phyloP scores from a whole-genome alignment of 164 flowering plant genomes.

The Macadamia integrifolia region DNA sequence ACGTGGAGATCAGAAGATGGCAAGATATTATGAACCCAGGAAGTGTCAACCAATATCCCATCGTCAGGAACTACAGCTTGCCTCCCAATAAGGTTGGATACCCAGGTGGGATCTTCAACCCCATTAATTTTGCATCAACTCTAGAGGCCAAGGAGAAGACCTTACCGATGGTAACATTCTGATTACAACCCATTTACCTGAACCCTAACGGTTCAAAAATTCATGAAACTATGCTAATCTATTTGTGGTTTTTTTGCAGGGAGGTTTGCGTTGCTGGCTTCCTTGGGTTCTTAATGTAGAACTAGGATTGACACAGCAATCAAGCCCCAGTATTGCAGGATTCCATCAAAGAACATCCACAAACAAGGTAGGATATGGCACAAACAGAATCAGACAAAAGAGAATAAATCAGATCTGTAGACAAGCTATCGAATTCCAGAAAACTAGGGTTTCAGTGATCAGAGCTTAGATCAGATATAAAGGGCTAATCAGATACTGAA shows the following conservation, averaged over 20 bases:
- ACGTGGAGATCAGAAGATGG: conserved; percentile 98
- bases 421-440: too few relatives aligned
- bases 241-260: conserved; percentile 48
- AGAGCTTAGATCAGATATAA: too few relatives aligned
- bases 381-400: too few relatives aligned
- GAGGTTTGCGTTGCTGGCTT: conserved; percentile 96
- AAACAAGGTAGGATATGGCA: too few relatives aligned
- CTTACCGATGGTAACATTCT: conserved; percentile 69
- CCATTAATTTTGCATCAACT: conserved; percentile 77
- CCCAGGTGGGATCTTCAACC: conserved; percentile 92
- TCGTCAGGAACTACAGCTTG: conserved; percentile 92
- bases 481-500: too few relatives aligned
- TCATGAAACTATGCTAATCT: neutral
- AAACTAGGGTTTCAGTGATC: too few relatives aligned
- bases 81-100: conserved; percentile 77
- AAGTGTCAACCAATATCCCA: conserved; percentile 92
- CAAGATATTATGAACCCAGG: conserved; percentile 99
- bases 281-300: conserved; percentile 45
- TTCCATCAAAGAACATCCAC: too few relatives aligned
- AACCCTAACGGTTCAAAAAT: too few relatives aligned
- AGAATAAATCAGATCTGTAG: too few relatives aligned
- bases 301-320: too few relatives aligned
- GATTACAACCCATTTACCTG: neutral
- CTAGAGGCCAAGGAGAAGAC: conserved; percentile 92
- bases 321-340: too few relatives aligned